Conservation (phyloP, 73 alveolate genomes). For the Effrenium voratum region DNA sequence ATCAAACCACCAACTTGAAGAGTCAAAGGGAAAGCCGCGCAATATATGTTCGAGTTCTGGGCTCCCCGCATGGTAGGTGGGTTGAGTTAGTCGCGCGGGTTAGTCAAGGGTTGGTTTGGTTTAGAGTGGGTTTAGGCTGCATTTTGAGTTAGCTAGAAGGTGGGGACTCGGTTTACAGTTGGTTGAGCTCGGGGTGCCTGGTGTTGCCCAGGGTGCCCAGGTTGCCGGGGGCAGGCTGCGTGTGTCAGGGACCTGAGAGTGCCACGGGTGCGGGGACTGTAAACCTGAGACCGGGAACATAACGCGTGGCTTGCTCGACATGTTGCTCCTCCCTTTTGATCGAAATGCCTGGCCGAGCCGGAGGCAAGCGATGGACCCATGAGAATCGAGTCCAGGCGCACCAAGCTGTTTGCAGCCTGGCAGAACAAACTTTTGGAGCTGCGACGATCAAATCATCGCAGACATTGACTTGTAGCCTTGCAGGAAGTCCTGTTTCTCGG, state of each 20-base stretch:
- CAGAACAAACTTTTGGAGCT: neutral
- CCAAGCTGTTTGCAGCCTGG: conserved; percentile 51
- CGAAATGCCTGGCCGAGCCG: neutral
- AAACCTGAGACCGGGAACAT: no score
- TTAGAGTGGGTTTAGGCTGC: neutral
- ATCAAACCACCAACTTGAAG: no score
- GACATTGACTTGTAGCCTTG: neutral
- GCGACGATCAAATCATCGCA: neutral
- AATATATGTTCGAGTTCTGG: no score
- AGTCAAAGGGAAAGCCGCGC: no score
- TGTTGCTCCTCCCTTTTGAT: neutral
- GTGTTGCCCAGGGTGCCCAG: neutral
- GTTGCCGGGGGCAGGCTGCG: neutral
- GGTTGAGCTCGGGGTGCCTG: neutral
- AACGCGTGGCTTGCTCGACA: neutral
- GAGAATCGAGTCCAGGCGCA: conserved; percentile 35
- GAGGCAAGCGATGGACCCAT: conserved; percentile 89
- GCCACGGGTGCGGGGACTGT: no score
- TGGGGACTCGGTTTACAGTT: neutral
- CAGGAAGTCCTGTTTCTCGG: no score
- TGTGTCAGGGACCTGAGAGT: no score
- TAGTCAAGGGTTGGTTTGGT: no score
- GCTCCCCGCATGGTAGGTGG: no score
- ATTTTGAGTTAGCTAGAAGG: neutral
- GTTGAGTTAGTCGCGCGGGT: no score